Base-by-base conservation (phyloP, 2,329 filamentous ascomycete genomes). In the Fonsecaea erecta region DNA sequence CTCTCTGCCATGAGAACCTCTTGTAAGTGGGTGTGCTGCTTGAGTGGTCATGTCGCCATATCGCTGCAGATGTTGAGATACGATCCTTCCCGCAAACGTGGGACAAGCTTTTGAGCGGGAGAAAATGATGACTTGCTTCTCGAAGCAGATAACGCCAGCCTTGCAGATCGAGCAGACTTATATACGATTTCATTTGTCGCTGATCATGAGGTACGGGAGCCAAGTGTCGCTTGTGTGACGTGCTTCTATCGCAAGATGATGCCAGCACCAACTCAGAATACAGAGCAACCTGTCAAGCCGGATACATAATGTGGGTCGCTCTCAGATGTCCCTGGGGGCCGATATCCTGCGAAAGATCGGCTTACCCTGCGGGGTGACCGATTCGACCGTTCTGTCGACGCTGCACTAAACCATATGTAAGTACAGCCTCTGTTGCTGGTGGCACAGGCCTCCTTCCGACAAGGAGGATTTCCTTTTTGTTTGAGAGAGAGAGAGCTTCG, bases 201-300 rank as follows among this genome's bases (percentile, higher is more conserved):
- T 14, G 34, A 34, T n/a, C 43, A 16, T 52, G 6, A n/a, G 11
- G 32, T 16, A 30, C 30, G 30, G 26, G 51, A 35, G 30, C 24
- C 57, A 51, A 43, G 40, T 4, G 40, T 52, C 16, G 40, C 43
- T 60, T 40, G 46, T 37, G 28, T 58, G 57, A 52, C 57, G 43
- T 60, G 40, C 57, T 35, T 35, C 1, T n/a, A 32, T 53, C 26
- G 43, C n/a, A 24, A 24, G 43, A 53, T 53, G 51, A 53, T 53
- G 51, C 11, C 51, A 53, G 26, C 51, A 53, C 12, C 24, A n/a
- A 53, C 26, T 11, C 51, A 53, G 30, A 34, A n/a, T 4, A 8
- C 14, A 30, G 24, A n/a, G 1, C 26, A 12, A 12, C 48, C 51
- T 11, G 51, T 53, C 26, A 26, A 34, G 14, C 18, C 18, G 18